Percentiles rank a stretch among this genome's conserved stretches.
phyloP scores from a whole-genome alignment of 1,284 basidiomycete species.

The Pisolithus thermaeus region DNA sequence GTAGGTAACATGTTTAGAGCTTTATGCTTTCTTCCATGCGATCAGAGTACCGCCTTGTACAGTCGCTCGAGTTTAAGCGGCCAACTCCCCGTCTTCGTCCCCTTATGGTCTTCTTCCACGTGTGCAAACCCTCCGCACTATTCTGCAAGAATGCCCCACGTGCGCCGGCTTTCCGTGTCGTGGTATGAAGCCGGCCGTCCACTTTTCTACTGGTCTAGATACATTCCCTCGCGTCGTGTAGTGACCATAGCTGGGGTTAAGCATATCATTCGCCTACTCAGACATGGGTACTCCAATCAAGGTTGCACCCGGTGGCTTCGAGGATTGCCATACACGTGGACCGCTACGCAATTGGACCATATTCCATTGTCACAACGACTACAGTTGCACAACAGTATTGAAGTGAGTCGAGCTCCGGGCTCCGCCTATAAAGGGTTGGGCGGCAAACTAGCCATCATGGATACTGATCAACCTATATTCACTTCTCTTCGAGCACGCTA shows the following conservation, averaged over 20 bases:
- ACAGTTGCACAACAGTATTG: too few relatives aligned
- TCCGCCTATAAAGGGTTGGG: too few relatives aligned
- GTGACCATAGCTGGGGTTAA: too few relatives aligned
- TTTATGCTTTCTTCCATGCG: constrained; percentile 72
- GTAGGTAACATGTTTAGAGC: constrained; percentile 65
- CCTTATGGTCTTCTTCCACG: constrained; percentile 67
- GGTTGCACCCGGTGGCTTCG: too few relatives aligned
- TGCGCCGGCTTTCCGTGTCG: constrained; percentile 82
- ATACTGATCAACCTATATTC: constrained; percentile 19
- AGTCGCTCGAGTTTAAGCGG: constrained; percentile 15
- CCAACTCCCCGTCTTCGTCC: constrained; percentile 63
- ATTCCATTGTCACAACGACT: too few relatives aligned
- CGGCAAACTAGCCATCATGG: constrained; percentile 2
- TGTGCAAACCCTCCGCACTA: constrained; percentile 86
- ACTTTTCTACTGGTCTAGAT: background rate
- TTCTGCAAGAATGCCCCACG: constrained; percentile 79
- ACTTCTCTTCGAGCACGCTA: constrained; percentile 34
- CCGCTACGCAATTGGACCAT: too few relatives aligned
- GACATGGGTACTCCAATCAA: too few relatives aligned
- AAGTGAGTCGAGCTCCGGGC: too few relatives aligned
- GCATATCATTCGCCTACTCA: too few relatives aligned
- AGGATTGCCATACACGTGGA: too few relatives aligned
- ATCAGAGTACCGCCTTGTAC: constrained; percentile 41
- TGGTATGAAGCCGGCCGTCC: constrained; percentile 71
- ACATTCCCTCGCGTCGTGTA: too few relatives aligned